phyloP scores from a whole-genome alignment of 2,329 filamentous ascomycete genomes.

The Talaromyces sp. region DNA sequence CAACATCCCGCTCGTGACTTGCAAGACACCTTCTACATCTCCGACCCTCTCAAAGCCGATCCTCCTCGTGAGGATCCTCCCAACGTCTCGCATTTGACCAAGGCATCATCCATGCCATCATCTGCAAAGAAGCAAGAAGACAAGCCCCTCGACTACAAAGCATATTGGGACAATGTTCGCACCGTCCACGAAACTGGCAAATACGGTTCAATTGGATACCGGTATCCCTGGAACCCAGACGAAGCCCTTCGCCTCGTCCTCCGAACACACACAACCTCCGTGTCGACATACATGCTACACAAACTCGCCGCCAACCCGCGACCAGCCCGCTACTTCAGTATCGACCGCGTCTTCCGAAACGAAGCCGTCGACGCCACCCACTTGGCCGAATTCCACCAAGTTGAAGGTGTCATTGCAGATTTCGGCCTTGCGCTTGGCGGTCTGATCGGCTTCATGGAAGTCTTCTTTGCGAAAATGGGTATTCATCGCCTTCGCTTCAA shows the following conservation, averaged over 20 bases:
- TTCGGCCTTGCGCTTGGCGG: constrained; percentile 90
- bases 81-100: constrained; percentile 38
- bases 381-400: constrained; percentile 96
- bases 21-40: constrained; percentile 98
- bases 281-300: constrained; percentile 87
- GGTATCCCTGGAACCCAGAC: constrained; percentile 87
- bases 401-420: constrained; percentile 97
- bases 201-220: constrained; percentile 92
- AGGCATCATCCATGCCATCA: constrained; percentile 43
- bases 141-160: constrained; percentile 65
- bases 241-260: constrained; percentile 86
- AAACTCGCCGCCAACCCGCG: constrained; percentile 80
- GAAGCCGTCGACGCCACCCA: constrained; percentile 97
- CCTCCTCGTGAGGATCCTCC: constrained; percentile 59
- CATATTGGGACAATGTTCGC: constrained; percentile 85
- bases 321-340: constrained; percentile 95
- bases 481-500: constrained; percentile 88
- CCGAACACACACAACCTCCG: constrained; percentile 92
- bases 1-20: constrained; percentile 96
- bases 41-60: constrained; percentile 77
- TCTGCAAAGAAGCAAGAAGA: constrained; percentile 50
- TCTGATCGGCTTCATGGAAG: constrained; percentile 88
- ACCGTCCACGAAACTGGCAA: constrained; percentile 87
- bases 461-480: constrained; percentile 96
- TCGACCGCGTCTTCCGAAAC: constrained; percentile 97